A percentile compares a stretch with the other conserved stretches of the same genome.
Conservation (phyloP, 2,329 filamentous ascomycete species). For the Aspergillus pseudoterreus region DNA sequence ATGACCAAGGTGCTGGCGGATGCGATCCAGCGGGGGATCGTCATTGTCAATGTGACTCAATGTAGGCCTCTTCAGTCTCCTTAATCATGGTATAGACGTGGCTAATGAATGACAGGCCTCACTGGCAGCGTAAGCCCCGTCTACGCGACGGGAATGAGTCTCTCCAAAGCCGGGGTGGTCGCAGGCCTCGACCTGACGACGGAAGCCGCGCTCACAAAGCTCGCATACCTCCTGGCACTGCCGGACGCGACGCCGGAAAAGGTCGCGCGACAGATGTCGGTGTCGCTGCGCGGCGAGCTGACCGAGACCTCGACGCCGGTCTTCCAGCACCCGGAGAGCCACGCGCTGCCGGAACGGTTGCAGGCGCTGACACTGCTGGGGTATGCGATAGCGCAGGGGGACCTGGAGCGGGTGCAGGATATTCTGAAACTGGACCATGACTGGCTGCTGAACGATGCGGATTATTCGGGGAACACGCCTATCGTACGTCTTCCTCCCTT, state of each 20-base stretch:
- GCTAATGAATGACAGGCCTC: constrained; percentile 37
- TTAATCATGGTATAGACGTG: not conserved
- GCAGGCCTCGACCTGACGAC: constrained; percentile 86
- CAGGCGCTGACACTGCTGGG: constrained; percentile 72
- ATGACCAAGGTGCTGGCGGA: constrained; percentile 73
- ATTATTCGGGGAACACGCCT: constrained; percentile 77
- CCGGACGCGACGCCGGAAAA: constrained; percentile 62
- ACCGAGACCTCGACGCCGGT: constrained; percentile 70
- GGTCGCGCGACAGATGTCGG: constrained; percentile 67
- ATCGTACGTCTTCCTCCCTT: constrained; percentile 30
- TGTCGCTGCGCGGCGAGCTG: constrained; percentile 77
- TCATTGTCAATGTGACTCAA: constrained; percentile 89
- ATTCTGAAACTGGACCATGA: constrained; percentile 65
- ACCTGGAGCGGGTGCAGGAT: constrained; percentile 62
- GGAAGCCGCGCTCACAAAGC: constrained; percentile 85
- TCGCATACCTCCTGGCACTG: constrained; percentile 76
- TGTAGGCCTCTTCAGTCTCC: constrained; percentile 52
- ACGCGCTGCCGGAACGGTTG: constrained; percentile 53
- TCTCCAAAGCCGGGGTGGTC: constrained; percentile 80
- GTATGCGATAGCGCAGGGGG: constrained; percentile 72
- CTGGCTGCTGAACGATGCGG: constrained; percentile 67
- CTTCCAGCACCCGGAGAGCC: constrained; percentile 67
- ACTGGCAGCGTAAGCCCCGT: constrained; percentile 72
- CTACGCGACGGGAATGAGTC: constrained; percentile 72
- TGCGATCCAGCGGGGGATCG: constrained; percentile 74